phyloP scores from a whole-genome alignment of 1,284 basidiomycete genomes.

The Sporisorium exsertum region DNA sequence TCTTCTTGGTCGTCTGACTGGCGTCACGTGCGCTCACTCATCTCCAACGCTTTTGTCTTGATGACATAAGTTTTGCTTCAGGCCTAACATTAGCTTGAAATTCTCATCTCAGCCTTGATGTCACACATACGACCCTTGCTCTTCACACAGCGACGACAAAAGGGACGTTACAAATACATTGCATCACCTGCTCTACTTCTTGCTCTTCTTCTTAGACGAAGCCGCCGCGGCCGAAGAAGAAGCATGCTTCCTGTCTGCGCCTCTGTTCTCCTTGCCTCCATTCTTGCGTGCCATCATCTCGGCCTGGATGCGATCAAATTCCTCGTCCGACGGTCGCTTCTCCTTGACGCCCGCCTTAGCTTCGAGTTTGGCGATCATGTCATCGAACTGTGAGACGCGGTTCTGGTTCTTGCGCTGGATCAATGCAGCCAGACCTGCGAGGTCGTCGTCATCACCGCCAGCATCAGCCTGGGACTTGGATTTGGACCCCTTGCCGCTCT shows the following conservation, averaged over 20 bases:
- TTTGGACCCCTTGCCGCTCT: slow-evolving; percentile 24
- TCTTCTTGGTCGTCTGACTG: slow-evolving; percentile 18
- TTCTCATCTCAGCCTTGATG: not conserved
- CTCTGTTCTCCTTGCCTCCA: slow-evolving; percentile 33
- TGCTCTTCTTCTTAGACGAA: slow-evolving; percentile 41
- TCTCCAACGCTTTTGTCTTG: not conserved
- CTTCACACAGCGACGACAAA: not conserved
- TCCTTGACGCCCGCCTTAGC: slow-evolving; percentile 52
- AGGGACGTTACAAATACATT: slow-evolving; percentile 1
- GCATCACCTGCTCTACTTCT: slow-evolving; percentile 12
- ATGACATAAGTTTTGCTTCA: slow-evolving; percentile 5
- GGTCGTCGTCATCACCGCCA: slow-evolving; percentile 51
- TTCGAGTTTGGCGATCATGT: slow-evolving; percentile 61
- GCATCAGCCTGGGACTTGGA: slow-evolving; percentile 23
- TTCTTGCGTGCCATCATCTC: slow-evolving; percentile 48
- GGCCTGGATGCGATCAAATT: slow-evolving; percentile 53
- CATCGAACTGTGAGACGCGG: slow-evolving; percentile 53
- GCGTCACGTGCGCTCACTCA: slow-evolving; percentile 33
- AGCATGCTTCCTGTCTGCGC: slow-evolving; percentile 30
- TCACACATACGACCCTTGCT: not conserved
- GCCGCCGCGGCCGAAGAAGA: slow-evolving; percentile 16
- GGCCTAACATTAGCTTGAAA: slow-evolving; percentile 5
- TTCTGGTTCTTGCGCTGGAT: slow-evolving; percentile 55
- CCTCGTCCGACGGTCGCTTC: slow-evolving; percentile 46
- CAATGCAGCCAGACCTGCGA: slow-evolving; percentile 51